phyloP scores from a whole-genome alignment of 148 eudicot genomes.

The Talinum fruticosum region DNA sequence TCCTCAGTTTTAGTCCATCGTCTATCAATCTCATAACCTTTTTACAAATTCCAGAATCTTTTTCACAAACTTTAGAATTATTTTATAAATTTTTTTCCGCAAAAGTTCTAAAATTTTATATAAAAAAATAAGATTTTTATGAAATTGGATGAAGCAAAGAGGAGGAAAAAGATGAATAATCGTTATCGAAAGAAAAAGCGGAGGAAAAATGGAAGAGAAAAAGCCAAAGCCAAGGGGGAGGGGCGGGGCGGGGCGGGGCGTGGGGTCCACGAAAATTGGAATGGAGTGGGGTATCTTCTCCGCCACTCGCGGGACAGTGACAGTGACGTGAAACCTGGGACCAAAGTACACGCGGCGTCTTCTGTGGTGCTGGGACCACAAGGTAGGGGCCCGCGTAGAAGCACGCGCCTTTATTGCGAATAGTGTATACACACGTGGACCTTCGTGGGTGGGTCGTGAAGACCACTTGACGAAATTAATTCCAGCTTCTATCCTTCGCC shows the following conservation, averaged over 20 bases:
- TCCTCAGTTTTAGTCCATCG: too few relatives aligned
- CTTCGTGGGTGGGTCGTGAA: slow-evolving; percentile 2
- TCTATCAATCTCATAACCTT: too few relatives aligned
- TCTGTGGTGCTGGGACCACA: background rate
- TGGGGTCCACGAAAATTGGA: background rate
- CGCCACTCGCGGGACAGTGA: slow-evolving; percentile 18
- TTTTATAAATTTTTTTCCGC: too few relatives aligned
- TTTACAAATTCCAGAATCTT: too few relatives aligned
- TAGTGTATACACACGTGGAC: slow-evolving; percentile 18
- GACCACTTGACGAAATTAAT: slow-evolving; percentile 13
- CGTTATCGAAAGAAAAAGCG: background rate
- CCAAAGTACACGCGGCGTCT: slow-evolving; percentile 21
- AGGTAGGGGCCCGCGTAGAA: background rate
- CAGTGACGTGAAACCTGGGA: slow-evolving; percentile 19
- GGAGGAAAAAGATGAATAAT: background rate
- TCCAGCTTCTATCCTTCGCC: background rate
- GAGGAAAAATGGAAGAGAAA: background rate
- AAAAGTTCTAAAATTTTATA: too few relatives aligned
- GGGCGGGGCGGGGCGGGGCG: too few relatives aligned
- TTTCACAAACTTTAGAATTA: too few relatives aligned
- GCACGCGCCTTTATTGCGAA: slow-evolving; percentile 19
- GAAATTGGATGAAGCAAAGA: background rate
- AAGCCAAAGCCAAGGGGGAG: background rate
- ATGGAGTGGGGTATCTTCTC: background rate
- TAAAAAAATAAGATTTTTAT: too few relatives aligned